Percentiles rank a stretch among this genome's conserved stretches.
Evolutionary conservation across 1,284 basidiomycete species (phyloP).

Genomic region (Pyrrhoderma lamaoense): DNA sequence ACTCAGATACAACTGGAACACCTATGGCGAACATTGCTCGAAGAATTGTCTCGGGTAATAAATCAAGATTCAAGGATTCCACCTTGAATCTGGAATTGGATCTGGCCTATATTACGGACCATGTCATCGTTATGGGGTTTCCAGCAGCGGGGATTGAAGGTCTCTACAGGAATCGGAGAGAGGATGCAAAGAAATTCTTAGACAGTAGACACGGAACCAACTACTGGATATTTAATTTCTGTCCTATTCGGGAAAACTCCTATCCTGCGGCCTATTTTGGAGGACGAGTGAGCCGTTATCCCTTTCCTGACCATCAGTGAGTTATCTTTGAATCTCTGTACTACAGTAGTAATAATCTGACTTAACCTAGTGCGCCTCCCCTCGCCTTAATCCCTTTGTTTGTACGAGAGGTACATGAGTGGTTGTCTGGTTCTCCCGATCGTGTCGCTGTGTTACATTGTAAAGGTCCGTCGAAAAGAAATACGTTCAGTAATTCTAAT

Average conservation of each 20-base stretch:
- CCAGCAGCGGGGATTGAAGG: conserved; percentile 77
- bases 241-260: conserved; percentile 67
- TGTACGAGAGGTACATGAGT: conserved; percentile 72
- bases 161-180: conserved; percentile 73
- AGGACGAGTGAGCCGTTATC: conserved; percentile 74
- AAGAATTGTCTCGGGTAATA: conserved; percentile 67
- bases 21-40: conserved; percentile 54
- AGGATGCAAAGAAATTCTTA: conserved; percentile 74
- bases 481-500: neutral
- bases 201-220: conserved; percentile 67
- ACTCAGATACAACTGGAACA: too few species aligned
- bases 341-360: neutral
- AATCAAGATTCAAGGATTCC: conserved; percentile 70
- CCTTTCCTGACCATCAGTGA: conserved; percentile 85
- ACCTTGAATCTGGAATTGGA: conserved; percentile 70
- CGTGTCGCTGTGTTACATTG: conserved; percentile 83
- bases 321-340: conserved; percentile 23
- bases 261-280: conserved; percentile 57
- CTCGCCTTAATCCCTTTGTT: conserved; percentile 72
- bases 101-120: conserved; percentile 76
- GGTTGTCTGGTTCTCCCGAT: conserved; percentile 62
- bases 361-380: conserved; percentile 59
- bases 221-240: conserved; percentile 86
- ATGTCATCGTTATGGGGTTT: conserved; percentile 85
- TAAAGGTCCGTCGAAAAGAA: conserved; percentile 77